Evolutionary conservation across 306 rosid genomes (phyloP).

Genomic region (Vigna trinervia): DNA sequence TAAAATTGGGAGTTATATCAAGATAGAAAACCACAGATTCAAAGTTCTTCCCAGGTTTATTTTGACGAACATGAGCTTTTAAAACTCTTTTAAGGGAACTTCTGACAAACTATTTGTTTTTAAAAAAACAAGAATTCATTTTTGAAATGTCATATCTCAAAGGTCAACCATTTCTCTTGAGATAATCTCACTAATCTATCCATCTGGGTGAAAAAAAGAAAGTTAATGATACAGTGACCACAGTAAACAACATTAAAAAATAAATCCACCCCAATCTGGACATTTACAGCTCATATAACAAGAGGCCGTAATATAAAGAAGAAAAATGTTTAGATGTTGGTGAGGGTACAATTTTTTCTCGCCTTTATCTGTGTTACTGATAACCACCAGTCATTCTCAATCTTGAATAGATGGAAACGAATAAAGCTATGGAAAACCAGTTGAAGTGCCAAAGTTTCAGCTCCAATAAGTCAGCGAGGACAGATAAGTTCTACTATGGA

Average conservation of each 20-base stretch:
- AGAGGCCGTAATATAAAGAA: not conserved
- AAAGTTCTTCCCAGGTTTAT: too few relatives aligned
- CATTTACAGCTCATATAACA: slow-evolving; percentile 16
- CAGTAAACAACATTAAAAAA: not conserved
- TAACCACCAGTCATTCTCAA: slow-evolving; percentile 28
- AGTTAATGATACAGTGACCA: not conserved
- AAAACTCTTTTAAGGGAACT: too few relatives aligned
- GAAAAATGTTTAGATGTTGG: not conserved
- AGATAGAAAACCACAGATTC: too few relatives aligned
- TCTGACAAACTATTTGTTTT: too few relatives aligned
- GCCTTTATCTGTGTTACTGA: slow-evolving; percentile 12
- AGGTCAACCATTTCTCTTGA: not conserved
- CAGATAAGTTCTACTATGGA: slow-evolving; percentile 35
- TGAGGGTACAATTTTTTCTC: slow-evolving; percentile 18
- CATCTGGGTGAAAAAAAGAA: not conserved
- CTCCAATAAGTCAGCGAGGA: slow-evolving; percentile 33
- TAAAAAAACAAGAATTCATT: too few relatives aligned
- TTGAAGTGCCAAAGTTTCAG: slow-evolving; percentile 41
- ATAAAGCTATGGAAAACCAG: slow-evolving; percentile 8
- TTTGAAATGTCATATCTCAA: too few relatives aligned
- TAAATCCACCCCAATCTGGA: not conserved
- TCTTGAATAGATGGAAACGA: slow-evolving; percentile 22
- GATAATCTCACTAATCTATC: slow-evolving; percentile 19
- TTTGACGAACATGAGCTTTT: too few relatives aligned
- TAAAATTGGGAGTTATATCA: too few relatives aligned